Evolutionary conservation across 495 filamentous ascomycete species (phyloP).

Genomic region (Daldinia childiae): DNA sequence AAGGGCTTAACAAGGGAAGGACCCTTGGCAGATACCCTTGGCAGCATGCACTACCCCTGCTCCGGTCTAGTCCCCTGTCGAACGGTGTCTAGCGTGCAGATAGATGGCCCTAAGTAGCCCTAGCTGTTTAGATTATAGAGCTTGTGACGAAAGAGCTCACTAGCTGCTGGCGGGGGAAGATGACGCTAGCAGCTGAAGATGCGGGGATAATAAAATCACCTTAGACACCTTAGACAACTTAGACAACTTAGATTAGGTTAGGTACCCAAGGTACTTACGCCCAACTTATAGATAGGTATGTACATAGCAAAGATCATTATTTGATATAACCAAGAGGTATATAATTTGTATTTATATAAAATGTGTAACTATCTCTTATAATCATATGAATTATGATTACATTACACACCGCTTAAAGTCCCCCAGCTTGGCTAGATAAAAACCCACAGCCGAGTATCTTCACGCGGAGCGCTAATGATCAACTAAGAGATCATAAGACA

Average conservation of each 20-base stretch:
- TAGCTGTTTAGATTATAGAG: background rate
- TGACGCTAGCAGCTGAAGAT: conserved; percentile 1
- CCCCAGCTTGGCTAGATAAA: background rate
- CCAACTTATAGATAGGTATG: too few relatives aligned
- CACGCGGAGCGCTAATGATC: background rate
- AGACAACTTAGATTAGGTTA: too few relatives aligned
- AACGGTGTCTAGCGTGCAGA: background rate
- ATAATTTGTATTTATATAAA: too few relatives aligned
- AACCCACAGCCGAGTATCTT: background rate
- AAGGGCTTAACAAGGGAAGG: background rate
- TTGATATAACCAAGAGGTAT: background rate
- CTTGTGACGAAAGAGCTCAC: background rate
- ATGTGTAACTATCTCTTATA: background rate
- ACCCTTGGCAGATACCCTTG: background rate
- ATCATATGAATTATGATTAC: background rate
- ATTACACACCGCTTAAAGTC: background rate
- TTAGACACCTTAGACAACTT: too few relatives aligned
- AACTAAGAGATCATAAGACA: conserved; percentile 17
- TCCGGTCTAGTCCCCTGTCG: background rate
- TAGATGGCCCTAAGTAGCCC: background rate
- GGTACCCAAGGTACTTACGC: too few relatives aligned
- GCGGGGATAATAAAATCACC: background rate
- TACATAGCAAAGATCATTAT: background rate
- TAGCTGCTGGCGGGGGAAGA: background rate
- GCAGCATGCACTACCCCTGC: background rate